Conservation (phyloP, 768 basidiomycete genomes). For the Podaxis mareebaensis region DNA sequence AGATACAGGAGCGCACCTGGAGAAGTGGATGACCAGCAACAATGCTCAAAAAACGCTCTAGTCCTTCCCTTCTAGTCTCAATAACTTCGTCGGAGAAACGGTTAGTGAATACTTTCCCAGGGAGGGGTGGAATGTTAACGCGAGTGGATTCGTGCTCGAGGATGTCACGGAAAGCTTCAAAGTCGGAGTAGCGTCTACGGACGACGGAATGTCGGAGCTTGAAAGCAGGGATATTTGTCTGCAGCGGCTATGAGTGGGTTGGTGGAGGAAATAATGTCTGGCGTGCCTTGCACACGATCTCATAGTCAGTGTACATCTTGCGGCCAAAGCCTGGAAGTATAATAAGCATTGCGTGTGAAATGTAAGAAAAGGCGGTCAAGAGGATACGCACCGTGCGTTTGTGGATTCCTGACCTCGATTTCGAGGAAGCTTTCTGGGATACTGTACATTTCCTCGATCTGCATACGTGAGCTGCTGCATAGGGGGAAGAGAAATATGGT, state of each 20-base stretch:
- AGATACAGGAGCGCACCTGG: constrained; percentile 60
- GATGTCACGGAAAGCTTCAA: constrained; percentile 97
- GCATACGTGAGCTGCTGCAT: constrained; percentile 18
- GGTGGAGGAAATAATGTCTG: constrained; percentile 4
- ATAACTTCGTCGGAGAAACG: constrained; percentile 98
- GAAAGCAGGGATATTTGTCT: constrained; percentile 99
- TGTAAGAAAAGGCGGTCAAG: neutral
- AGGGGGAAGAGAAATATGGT: neutral
- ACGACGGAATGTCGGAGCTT: constrained; percentile 93
- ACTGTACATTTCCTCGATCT: constrained; percentile 99
- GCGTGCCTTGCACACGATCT: constrained; percentile 92
- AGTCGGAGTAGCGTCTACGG: constrained; percentile 87
- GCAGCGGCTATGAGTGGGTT: neutral
- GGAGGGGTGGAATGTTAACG: constrained; percentile 96
- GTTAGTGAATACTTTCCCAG: constrained; percentile 98
- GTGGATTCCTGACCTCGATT: constrained; percentile 95
- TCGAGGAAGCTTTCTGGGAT: constrained; percentile 96
- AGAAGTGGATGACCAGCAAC: constrained; percentile 97
- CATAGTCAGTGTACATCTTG: constrained; percentile 99
- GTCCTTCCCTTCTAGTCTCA: constrained; percentile 85
- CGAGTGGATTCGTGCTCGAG: constrained; percentile 95
- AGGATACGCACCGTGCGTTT: constrained; percentile 80
- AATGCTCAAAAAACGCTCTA: constrained; percentile 93
- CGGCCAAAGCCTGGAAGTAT: constrained; percentile 76
- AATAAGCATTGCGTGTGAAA: neutral